Percentiles rank a stretch among this genome's conserved stretches.
Evolutionary conservation across 2,329 filamentous ascomycete genomes (phyloP).

Genomic region (Fusarium concolor): DNA sequence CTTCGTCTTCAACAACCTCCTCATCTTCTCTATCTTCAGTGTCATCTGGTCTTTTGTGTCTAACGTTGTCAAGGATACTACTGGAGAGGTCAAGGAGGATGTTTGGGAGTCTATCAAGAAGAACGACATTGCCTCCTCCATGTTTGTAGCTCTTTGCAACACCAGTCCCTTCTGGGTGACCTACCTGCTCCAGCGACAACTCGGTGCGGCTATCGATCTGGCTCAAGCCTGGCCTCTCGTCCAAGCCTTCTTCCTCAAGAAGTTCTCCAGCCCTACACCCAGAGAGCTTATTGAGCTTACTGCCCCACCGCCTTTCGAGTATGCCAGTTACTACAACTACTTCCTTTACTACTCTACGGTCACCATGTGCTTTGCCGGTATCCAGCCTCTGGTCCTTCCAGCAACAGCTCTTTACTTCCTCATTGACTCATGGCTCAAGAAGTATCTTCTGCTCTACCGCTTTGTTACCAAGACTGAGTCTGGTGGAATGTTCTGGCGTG

Average conservation of each 20-base stretch:
- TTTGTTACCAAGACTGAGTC: slow-evolving; percentile 98
- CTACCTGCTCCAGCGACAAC: slow-evolving; percentile 90
- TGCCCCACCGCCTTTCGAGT: slow-evolving; percentile 92
- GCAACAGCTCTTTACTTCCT: slow-evolving; percentile 90
- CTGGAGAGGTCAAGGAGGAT: slow-evolving; percentile 63
- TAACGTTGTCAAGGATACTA: slow-evolving; percentile 68
- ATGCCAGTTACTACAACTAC: slow-evolving; percentile 97
- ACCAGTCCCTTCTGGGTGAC: slow-evolving; percentile 95
- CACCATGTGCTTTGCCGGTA: slow-evolving; percentile 82
- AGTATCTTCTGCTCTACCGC: slow-evolving; percentile 93
- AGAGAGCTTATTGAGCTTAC: slow-evolving; percentile 92
- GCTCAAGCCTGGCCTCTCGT: slow-evolving; percentile 85
- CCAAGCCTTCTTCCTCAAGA: slow-evolving; percentile 87
- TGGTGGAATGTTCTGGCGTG: slow-evolving; percentile 91
- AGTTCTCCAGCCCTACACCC: slow-evolving; percentile 88
- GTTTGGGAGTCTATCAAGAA: slow-evolving; percentile 77
- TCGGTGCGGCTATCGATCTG: slow-evolving; percentile 94
- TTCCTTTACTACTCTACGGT: slow-evolving; percentile 96
- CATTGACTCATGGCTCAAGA: slow-evolving; percentile 90
- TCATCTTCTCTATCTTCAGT: slow-evolving; percentile 94
- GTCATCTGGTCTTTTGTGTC: slow-evolving; percentile 80
- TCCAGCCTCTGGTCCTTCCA: slow-evolving; percentile 89
- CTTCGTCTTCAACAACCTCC: slow-evolving; percentile 96
- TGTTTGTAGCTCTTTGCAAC: slow-evolving; percentile 81
- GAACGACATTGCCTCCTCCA: slow-evolving; percentile 69